Conservation (phyloP, 352 stramenopile species). For the Globisporangium abappressorium region DNA sequence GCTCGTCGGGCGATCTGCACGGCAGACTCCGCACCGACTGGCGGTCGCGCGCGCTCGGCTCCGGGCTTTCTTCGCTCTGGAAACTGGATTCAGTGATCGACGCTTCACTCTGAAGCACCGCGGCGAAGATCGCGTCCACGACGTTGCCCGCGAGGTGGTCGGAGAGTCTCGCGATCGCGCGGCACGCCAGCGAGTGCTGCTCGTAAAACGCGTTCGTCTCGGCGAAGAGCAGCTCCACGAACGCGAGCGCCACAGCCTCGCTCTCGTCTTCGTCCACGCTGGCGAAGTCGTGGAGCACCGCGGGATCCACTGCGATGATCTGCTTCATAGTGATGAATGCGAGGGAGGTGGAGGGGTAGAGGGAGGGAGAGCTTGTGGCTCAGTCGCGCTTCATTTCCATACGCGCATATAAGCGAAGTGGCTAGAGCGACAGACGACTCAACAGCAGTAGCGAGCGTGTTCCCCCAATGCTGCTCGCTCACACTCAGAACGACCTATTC, state of each 20-base stretch:
- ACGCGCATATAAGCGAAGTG: no score
- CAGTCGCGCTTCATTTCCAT: neutral
- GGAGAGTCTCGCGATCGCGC: conserved; percentile 23
- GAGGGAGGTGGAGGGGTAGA: neutral
- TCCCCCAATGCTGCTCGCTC: no score
- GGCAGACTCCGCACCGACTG: conserved; percentile 49
- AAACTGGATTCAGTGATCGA: conserved; percentile 21
- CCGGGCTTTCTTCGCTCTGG: conserved; percentile 21
- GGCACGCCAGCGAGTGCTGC: conserved; percentile 30
- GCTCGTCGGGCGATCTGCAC: conserved; percentile 24
- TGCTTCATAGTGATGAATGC: conserved; percentile 11
- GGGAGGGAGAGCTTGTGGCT: neutral
- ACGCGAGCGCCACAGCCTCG: conserved; percentile 45
- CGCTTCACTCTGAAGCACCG: conserved; percentile 25
- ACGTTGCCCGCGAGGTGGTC: conserved; percentile 31
- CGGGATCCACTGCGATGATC: conserved; percentile 39
- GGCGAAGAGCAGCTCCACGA: conserved; percentile 48
- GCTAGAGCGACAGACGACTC: no score
- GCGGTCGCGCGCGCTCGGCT: conserved; percentile 33
- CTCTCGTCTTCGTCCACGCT: conserved; percentile 47
- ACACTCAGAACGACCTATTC: no score
- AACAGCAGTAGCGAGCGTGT: no score
- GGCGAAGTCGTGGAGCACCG: conserved; percentile 26
- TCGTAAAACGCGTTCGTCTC: conserved; percentile 55
- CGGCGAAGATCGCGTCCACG: conserved; percentile 34